These are phyloP conservation scores for Hygrophorus russula DNA, from an alignment of 768 basidiomycete genomes.

Conservation along the genomic window DNA sequence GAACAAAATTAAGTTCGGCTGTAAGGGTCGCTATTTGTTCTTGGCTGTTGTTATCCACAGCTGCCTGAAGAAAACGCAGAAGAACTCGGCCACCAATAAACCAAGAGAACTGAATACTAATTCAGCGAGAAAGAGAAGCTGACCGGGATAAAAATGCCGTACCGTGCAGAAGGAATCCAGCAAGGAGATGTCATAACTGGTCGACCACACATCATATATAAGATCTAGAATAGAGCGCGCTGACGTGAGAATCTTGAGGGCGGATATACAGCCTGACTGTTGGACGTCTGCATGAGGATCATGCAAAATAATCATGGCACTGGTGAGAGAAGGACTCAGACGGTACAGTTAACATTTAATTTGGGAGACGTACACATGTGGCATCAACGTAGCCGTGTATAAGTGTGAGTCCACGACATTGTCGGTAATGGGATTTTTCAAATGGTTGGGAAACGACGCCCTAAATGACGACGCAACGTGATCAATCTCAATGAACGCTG, in stretches of 20 bases:
- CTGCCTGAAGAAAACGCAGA: conserved; percentile 53
- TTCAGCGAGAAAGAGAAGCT: not conserved
- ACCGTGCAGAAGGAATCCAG: conserved; percentile 65
- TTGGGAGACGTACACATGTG: conserved; percentile 25
- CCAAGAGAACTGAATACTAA: conserved; percentile 45
- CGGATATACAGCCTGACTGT: conserved; percentile 50
- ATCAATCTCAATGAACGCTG: conserved; percentile 56
- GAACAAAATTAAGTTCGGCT: conserved; percentile 57
- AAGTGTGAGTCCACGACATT: conserved; percentile 51
- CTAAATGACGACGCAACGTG: conserved; percentile 44
- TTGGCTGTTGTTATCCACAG: conserved; percentile 41
- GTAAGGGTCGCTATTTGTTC: conserved; percentile 51
- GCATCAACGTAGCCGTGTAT: conserved; percentile 35
- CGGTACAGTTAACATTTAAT: conserved; percentile 1
- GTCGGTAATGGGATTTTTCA: conserved; percentile 43
- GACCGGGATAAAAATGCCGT: conserved; percentile 13
- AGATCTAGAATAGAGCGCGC: conserved; percentile 58
- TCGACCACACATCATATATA: conserved; percentile 54
- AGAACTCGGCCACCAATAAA: conserved; percentile 58
- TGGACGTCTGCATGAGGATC: conserved; percentile 64
- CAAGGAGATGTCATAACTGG: conserved; percentile 61
- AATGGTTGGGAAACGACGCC: conserved; percentile 43
- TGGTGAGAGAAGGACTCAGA: conserved; percentile 15
- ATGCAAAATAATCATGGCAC: conserved; percentile 60
- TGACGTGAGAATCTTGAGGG: conserved; percentile 55